Conservation (phyloP, 106 monocot genomes). For the Allium sativum region DNA sequence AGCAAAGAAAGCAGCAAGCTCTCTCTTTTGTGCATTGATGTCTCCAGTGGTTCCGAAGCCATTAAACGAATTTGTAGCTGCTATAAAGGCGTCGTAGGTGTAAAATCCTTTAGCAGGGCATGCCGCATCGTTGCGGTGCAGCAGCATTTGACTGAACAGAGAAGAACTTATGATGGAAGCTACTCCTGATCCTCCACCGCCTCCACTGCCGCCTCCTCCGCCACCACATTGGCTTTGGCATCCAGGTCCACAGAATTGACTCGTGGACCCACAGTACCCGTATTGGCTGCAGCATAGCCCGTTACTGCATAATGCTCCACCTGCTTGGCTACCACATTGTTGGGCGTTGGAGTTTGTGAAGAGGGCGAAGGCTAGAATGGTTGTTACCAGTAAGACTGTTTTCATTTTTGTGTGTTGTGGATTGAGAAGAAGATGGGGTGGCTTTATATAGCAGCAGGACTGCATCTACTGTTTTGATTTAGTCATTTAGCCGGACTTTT, state of each 20-base stretch:
- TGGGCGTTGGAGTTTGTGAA: not conserved
- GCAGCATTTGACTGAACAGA: slow-evolving; percentile 49
- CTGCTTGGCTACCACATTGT: slow-evolving; percentile 30
- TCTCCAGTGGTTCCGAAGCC: slow-evolving; percentile 28
- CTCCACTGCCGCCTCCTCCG: not conserved
- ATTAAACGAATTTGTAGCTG: slow-evolving; percentile 30
- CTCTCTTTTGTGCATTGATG: slow-evolving; percentile 20
- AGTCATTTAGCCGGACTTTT: too few species aligned
- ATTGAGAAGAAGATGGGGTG: too few species aligned
- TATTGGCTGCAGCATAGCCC: slow-evolving; percentile 36
- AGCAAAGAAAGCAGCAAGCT: slow-evolving; percentile 48
- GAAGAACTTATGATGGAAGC: slow-evolving; percentile 24
- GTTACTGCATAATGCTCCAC: not conserved
- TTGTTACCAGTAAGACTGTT: too few species aligned
- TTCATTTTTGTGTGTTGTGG: too few species aligned
- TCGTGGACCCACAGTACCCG: slow-evolving; percentile 27
- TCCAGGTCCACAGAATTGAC: slow-evolving; percentile 8
- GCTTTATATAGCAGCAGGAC: too few species aligned
- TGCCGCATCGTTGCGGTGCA: slow-evolving; percentile 33
- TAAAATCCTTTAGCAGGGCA: slow-evolving; percentile 41
- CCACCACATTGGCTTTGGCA: slow-evolving; percentile 27
- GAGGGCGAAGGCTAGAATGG: not conserved
- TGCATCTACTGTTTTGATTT: too few species aligned
- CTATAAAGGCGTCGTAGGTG: slow-evolving; percentile 44
- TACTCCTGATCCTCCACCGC: slow-evolving; percentile 22